Conservation (phyloP, 805 yeast genomes). For the Suhomyces tanzawaensis region DNA sequence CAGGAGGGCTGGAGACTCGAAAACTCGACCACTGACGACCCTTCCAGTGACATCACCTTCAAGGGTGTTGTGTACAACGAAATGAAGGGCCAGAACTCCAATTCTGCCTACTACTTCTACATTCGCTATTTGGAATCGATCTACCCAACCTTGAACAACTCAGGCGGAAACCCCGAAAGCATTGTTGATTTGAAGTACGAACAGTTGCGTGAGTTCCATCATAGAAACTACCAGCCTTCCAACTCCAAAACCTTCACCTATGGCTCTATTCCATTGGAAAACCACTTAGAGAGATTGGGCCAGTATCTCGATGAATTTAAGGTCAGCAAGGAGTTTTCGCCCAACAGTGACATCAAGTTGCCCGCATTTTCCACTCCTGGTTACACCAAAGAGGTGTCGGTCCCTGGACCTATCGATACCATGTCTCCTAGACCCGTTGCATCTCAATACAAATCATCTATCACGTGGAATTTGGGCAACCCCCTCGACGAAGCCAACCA, state of each 20-base stretch:
- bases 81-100: constrained; percentile 96
- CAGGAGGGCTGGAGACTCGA: constrained; percentile 99
- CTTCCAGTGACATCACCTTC: constrained; percentile 59
- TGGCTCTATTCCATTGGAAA: constrained; percentile 68
- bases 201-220: constrained; percentile 77
- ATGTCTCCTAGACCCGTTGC: constrained; percentile 55
- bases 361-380: constrained; percentile 46
- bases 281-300: constrained; percentile 58
- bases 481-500: constrained; percentile 52
- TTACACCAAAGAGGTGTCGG: constrained; percentile 25
- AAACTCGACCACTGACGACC: constrained; percentile 58
- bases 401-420: constrained; percentile 74
- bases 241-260: constrained; percentile 85
- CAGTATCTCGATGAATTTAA: constrained; percentile 53
- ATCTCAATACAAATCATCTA: constrained; percentile 72
- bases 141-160: constrained; percentile 80
- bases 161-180: constrained; percentile 89
- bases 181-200: constrained; percentile 75
- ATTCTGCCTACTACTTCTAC: constrained; percentile 81
- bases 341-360: constrained; percentile 26
- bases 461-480: constrained; percentile 85
- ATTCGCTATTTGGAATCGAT: constrained; percentile 78
- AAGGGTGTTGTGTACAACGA: constrained; percentile 98
- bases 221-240: constrained; percentile 79
- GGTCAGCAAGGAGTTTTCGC: constrained; percentile 10